Evolutionary conservation across 1,139 yeast species (phyloP).

Genomic region (Geotrichum macrosporum): DNA sequence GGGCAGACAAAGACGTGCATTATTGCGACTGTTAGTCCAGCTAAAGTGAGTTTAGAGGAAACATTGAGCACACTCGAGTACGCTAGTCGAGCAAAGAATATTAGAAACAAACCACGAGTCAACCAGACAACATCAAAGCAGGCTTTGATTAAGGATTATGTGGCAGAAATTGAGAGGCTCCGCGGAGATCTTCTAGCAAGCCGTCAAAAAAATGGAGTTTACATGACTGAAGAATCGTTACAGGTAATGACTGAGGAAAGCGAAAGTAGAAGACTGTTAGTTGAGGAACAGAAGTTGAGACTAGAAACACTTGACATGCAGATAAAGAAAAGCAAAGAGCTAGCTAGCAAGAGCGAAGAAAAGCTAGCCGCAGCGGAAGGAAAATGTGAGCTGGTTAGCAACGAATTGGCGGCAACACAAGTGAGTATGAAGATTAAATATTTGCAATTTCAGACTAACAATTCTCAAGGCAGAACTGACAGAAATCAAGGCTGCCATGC

Average conservation of each 20-base stretch:
- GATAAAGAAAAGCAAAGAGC: conserved; percentile 22
- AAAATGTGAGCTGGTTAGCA: conserved; percentile 26
- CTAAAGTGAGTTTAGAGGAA: conserved; percentile 69
- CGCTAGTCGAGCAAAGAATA: conserved; percentile 75
- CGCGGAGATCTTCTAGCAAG: conserved; percentile 61
- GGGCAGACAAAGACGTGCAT: conserved; percentile 77
- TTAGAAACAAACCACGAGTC: conserved; percentile 67
- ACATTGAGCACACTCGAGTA: conserved; percentile 80
- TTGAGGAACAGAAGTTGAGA: conserved; percentile 46
- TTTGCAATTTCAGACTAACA: conserved; percentile 2
- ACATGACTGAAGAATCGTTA: conserved; percentile 45
- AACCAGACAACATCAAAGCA: conserved; percentile 53
- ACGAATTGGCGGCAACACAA: conserved; percentile 22
- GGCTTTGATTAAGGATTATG: conserved; percentile 49
- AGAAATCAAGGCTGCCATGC: not conserved
- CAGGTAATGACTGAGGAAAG: conserved; percentile 36
- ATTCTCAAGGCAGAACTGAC: not conserved
- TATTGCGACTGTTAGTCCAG: conserved; percentile 81
- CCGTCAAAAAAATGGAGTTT: conserved; percentile 63
- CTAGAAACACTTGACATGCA: conserved; percentile 44
- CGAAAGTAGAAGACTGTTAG: conserved; percentile 37
- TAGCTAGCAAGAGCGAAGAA: not conserved
- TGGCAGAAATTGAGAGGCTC: conserved; percentile 55
- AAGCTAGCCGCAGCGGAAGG: conserved; percentile 24
- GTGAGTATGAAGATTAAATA: conserved; percentile 22